Conservation (phyloP, 768 basidiomycete species). For the Tulasnella sp. region DNA sequence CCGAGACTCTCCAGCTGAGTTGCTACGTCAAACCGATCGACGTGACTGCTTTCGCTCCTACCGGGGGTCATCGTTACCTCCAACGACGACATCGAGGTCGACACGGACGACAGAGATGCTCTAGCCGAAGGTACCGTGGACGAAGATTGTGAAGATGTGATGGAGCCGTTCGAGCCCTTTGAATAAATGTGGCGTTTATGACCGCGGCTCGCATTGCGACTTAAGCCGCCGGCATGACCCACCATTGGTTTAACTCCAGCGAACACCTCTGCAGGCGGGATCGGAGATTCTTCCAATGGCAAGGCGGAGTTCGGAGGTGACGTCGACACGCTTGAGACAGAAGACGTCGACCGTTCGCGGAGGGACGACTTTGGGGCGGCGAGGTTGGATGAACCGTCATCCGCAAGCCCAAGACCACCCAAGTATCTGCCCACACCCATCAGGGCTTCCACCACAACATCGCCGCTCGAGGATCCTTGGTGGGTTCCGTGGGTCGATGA, state of each 20-base stretch:
- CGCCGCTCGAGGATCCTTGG: not conserved
- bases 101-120: conserved; percentile 9
- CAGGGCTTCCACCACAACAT: not conserved
- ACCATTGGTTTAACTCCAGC: not conserved
- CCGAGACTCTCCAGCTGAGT: not conserved
- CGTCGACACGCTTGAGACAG: not conserved
- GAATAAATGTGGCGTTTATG: not conserved
- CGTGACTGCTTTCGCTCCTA: not conserved
- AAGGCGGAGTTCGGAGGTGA: not conserved
- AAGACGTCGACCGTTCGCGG: conserved; percentile 4
- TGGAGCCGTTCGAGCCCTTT: not conserved
- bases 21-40: not conserved
- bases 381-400: not conserved
- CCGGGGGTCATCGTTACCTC: not conserved
- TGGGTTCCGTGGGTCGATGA: not conserved
- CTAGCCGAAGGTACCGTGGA: not conserved
- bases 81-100: conserved; percentile 2
- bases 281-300: not conserved
- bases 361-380: not conserved
- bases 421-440: conserved; percentile 4
- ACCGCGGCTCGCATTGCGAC: not conserved
- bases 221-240: not conserved
- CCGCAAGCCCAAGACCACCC: not conserved
- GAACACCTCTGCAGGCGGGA: not conserved
- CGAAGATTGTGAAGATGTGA: not conserved